Base-by-base conservation (phyloP, 768 basidiomycete species). In the Mycena vulgaris region DNA sequence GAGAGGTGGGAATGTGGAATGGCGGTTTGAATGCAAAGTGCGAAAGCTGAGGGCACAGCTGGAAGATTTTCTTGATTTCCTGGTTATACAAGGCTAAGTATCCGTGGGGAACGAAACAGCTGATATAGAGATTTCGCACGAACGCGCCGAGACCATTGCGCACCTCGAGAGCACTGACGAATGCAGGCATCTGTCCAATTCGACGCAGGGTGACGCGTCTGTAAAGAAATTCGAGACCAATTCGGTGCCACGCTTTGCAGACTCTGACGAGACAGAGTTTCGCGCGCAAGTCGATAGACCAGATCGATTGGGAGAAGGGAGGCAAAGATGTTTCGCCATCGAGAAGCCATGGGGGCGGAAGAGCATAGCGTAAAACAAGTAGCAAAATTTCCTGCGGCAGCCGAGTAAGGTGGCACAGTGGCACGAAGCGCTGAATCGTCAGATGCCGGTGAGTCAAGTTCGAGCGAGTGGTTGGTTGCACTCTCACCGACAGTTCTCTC, bases 171-270 rank as follows among this genome's bases (percentile, higher is more conserved):
- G 78, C 74, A 19, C 61, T 27, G 23, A 75, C 65, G 11, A 80
- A 68, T 9, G 66, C 60, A n/a, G 63, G 55, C 6, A 80, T 62
- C 49, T 79, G 76, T 27, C 63, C 71, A 28, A 72, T 48, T 13
- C 72, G 73, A 8, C 74, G 76, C 48, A 81, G 70, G 33, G 63
- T 71, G 19, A 80, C 49, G 17, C 77, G 70, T 59, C 74, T 65
- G 66, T 80, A 82, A 13, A 81, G 67, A 37, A 78, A 27, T 25
- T 61, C 51, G 45, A 78, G 58, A 9, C 73, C 78, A 31, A 74
- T 66, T 31, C 61, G 25, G 40, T 78, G 69, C 78, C 79, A 81
- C 5, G 59, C 25, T 27, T 69, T 75, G 63, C 74, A 81, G 19
- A 81, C 80, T 19, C 70, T 35, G 28, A 68, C 27, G 19, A 79